phyloP scores from a whole-genome alignment of 768 basidiomycete genomes.

The Psilocybe tampanensis region DNA sequence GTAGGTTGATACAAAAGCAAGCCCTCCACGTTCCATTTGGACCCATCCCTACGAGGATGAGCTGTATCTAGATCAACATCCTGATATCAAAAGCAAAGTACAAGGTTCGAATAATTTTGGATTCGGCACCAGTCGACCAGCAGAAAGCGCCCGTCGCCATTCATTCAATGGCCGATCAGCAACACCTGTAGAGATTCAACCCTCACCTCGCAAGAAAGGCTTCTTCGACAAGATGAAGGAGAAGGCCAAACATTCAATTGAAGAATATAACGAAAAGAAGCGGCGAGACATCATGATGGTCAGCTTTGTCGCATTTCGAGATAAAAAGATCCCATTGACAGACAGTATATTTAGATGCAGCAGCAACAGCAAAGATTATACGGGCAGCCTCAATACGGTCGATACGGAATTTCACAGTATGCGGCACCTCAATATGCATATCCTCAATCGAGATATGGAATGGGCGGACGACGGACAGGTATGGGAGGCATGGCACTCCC shows the following conservation, averaged over 20 bases:
- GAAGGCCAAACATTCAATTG: constrained; percentile 63
- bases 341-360: constrained; percentile 18
- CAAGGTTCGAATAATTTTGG: constrained; percentile 6
- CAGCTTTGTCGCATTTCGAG: not conserved
- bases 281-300: constrained; percentile 28
- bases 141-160: constrained; percentile 24
- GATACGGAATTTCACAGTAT: constrained; percentile 9
- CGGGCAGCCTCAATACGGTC: constrained; percentile 1
- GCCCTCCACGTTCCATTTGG: constrained; percentile 72
- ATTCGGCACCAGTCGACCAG: constrained; percentile 5
- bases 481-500: constrained; percentile 38
- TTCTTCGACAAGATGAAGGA: constrained; percentile 66
- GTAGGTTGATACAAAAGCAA: constrained; percentile 65
- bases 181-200: constrained; percentile 12
- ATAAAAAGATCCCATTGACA: not conserved
- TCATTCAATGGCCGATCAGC: constrained; percentile 27
- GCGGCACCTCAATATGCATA: constrained; percentile 23
- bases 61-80: constrained; percentile 58
- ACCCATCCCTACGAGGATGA: constrained; percentile 73
- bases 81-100: constrained; percentile 44
- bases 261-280: constrained; percentile 65
- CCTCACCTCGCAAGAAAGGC: constrained; percentile 42
- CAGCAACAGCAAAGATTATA: constrained; percentile 24
- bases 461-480: constrained; percentile 10
- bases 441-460: constrained; percentile 14